Percentiles rank a stretch among this genome's conserved stretches.
phyloP scores from a whole-genome alignment of 2,329 filamentous ascomycete genomes.

The Phymatotrichopsis omnivora region DNA sequence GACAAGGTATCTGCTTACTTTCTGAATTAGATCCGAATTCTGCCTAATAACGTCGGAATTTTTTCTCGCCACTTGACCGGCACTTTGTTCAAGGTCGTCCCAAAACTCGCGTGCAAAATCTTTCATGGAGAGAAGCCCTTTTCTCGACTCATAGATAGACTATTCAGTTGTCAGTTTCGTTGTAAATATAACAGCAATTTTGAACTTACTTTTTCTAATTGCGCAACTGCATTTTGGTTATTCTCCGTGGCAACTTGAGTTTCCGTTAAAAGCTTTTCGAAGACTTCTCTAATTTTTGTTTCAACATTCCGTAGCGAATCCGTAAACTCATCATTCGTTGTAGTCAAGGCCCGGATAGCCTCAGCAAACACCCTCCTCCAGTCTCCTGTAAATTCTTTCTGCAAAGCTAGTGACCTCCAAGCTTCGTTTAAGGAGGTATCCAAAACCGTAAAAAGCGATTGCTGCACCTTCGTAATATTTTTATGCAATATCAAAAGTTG shows the following conservation, averaged over 20 bases:
- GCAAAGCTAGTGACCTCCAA: conserved; percentile 13
- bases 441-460: conserved; percentile 18
- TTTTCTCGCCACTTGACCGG: background rate
- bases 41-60: conserved; percentile 1
- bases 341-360: conserved; percentile 6
- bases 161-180: background rate
- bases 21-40: conserved; percentile 12
- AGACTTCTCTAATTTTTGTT: background rate
- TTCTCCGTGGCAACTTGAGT: conserved; percentile 1
- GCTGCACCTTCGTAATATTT: conserved; percentile 25
- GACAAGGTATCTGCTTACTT: background rate
- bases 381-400: conserved; percentile 9
- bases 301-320: background rate
- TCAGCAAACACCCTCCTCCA: conserved; percentile 10
- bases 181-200: too few species aligned
- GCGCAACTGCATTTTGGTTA: background rate
- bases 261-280: conserved; percentile 4
- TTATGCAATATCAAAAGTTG: conserved; percentile 23
- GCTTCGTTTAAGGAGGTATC: conserved; percentile 16
- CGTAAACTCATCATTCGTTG: background rate
- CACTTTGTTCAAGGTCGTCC: background rate
- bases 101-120: conserved; percentile 3
- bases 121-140: conserved; percentile 2
- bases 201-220: conserved; percentile 11
- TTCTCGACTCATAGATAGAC: conserved; percentile 1